A percentile compares a stretch with the other conserved stretches of the same genome.
Conservation (phyloP, 1,284 basidiomycete genomes). For the Apiotrichum mycotoxinovorans region DNA sequence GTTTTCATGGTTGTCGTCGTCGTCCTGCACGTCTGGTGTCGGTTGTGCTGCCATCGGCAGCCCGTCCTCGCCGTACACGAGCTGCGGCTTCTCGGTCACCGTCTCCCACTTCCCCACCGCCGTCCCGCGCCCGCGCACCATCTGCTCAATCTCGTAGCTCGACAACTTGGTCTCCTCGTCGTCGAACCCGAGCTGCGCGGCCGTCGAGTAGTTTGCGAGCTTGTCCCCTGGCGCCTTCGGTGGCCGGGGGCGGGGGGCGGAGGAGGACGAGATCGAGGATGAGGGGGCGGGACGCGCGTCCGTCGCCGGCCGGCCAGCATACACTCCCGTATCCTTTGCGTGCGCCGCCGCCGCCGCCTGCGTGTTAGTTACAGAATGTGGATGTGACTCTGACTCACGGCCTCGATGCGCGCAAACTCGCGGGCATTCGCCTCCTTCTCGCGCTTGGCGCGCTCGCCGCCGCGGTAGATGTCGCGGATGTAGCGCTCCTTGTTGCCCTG, state of each 20-base stretch:
- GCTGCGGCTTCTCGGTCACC: conserved; percentile 48
- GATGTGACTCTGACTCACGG: conserved; percentile 53
- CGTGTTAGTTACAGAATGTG: neutral
- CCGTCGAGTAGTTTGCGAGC: conserved; percentile 80
- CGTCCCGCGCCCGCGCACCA: conserved; percentile 62
- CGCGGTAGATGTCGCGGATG: conserved; percentile 86
- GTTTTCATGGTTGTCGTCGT: conserved; percentile 32
- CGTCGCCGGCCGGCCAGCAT: conserved; percentile 10
- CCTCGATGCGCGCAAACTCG: conserved; percentile 81
- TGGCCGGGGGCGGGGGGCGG: neutral
- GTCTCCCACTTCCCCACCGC: conserved; percentile 80
- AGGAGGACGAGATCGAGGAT: neutral
- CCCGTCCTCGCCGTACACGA: conserved; percentile 5
- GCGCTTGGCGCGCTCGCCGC: conserved; percentile 80
- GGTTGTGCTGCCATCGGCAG: neutral
- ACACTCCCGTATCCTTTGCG: conserved; percentile 12
- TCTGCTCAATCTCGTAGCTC: conserved; percentile 57
- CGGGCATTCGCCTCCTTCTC: conserved; percentile 79
- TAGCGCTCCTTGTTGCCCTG: conserved; percentile 91
- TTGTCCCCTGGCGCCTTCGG: conserved; percentile 59
- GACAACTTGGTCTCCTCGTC: conserved; percentile 60
- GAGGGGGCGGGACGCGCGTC: neutral
- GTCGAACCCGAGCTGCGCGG: conserved; percentile 70
- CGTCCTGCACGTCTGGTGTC: neutral
- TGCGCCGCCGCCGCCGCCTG: conserved; percentile 37